These are phyloP conservation scores for Phylloporus rhodoxanthus DNA, from an alignment of 768 basidiomycete genomes.

Conservation along the genomic window DNA sequence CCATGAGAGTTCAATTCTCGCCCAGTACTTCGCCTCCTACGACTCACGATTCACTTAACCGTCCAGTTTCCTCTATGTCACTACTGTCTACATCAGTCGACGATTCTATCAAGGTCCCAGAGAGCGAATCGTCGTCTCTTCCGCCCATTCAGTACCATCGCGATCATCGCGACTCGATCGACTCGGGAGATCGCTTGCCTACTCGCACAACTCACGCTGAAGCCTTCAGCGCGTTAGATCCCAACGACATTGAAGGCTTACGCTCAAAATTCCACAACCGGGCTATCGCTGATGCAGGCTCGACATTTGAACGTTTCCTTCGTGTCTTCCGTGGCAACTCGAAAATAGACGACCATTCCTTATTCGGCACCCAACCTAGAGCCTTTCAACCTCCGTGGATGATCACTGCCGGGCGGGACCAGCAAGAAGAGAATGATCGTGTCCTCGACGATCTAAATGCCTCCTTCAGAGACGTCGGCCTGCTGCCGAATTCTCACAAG, in stretches of 20 bases:
- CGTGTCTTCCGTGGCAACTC: conserved; percentile 18
- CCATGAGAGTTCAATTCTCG: conserved; percentile 12
- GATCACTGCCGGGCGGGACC: conserved; percentile 53
- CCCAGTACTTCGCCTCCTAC: conserved; percentile 18
- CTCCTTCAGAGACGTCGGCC: conserved; percentile 76
- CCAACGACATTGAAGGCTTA: conserved; percentile 45
- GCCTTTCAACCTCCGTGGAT: conserved; percentile 56
- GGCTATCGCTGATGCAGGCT: conserved; percentile 15
- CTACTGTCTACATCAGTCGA: conserved; percentile 5
- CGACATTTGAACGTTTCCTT: conserved; percentile 19
- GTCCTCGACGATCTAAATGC: conserved; percentile 64
- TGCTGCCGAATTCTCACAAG: conserved; percentile 49
- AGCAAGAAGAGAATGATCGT: conserved; percentile 62
- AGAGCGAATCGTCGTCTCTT: conserved; percentile 8
- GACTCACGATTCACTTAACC: conserved; percentile 10
- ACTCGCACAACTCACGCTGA: conserved; percentile 57
- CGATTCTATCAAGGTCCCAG: conserved; percentile 3
- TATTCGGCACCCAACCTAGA: conserved; percentile 24
- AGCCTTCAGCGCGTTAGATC: conserved; percentile 54
- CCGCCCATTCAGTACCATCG: conserved; percentile 10
- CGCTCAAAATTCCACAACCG: conserved; percentile 30
- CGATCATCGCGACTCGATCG: conserved; percentile 24
- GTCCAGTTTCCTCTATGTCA: conserved; percentile 20
- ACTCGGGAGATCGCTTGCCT: conserved; percentile 27
- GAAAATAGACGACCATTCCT: conserved; percentile 21